phyloP scores from a whole-genome alignment of 768 basidiomycete genomes.

The Lactarius quietus region DNA sequence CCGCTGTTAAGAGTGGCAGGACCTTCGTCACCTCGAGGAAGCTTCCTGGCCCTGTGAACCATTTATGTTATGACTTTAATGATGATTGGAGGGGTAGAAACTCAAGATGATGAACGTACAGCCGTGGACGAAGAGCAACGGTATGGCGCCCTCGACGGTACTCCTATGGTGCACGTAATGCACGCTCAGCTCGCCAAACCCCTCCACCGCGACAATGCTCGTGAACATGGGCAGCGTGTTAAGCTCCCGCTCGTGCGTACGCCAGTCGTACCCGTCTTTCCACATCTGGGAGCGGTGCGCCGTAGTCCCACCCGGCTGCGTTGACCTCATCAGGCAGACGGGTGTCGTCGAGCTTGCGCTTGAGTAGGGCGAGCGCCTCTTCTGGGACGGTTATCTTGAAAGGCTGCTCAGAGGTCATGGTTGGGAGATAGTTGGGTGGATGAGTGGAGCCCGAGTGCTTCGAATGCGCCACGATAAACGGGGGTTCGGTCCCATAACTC shows the following conservation, averaged over 20 bases:
- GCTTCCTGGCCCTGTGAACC: constrained; percentile 59
- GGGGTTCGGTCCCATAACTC: no score
- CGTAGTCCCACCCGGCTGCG: constrained; percentile 47
- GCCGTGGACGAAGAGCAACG: constrained; percentile 55
- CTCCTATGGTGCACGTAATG: constrained; percentile 33
- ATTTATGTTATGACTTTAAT: no score
- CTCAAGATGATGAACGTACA: constrained; percentile 36
- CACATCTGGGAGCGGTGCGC: constrained; percentile 32
- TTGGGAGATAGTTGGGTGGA: no score
- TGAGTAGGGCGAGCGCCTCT: constrained; percentile 40
- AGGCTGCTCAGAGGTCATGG: no score
- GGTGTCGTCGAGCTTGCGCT: constrained; percentile 44
- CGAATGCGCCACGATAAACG: no score
- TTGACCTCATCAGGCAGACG: constrained; percentile 55
- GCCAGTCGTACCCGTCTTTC: no score
- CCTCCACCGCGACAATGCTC: no score
- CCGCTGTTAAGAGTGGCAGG: constrained; percentile 42
- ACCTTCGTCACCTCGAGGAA: constrained; percentile 51
- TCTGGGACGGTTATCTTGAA: no score
- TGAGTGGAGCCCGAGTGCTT: no score
- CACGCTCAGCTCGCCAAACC: not conserved
- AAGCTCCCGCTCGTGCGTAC: no score
- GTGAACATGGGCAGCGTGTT: no score
- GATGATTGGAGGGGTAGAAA: no score
- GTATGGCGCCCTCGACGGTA: constrained; percentile 39